Evolutionary conservation across 345 rosid species (phyloP).

Genomic region (Hevea brasiliensis): DNA sequence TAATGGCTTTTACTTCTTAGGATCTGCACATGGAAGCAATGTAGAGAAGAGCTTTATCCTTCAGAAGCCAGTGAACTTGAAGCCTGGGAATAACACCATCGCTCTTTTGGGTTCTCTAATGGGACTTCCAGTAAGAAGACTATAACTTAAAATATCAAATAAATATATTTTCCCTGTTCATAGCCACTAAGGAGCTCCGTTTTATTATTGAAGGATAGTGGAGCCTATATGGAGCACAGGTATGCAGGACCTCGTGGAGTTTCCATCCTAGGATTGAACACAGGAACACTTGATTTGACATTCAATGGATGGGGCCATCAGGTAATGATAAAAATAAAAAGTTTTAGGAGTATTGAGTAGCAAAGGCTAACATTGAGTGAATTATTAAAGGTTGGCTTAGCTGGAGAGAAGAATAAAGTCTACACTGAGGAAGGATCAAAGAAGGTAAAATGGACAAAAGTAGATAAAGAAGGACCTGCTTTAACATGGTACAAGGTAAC

Average conservation of each 20-base stretch:
- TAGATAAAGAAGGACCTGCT: constrained; percentile 34
- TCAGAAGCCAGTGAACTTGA: constrained; percentile 43
- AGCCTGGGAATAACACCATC: constrained; percentile 54
- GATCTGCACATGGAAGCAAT: constrained; percentile 80
- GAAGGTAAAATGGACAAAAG: constrained; percentile 49
- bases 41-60: constrained; percentile 80
- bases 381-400: constrained; percentile 50
- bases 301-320: constrained; percentile 65
- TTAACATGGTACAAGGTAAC: constrained; percentile 84
- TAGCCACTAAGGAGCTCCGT: neutral
- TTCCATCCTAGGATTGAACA: constrained; percentile 65
- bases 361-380: neutral
- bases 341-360: neutral
- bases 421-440: constrained; percentile 52
- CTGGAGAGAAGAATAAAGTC: constrained; percentile 48
- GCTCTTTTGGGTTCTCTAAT: constrained; percentile 50
- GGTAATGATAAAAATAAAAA: constrained; percentile 33
- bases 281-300: constrained; percentile 66
- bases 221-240: constrained; percentile 82
- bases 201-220: constrained; percentile 60
- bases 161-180: neutral
- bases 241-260: constrained; percentile 66
- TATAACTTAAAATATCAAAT: too few species aligned
- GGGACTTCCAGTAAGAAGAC: constrained; percentile 65
- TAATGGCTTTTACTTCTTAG: constrained; percentile 37